These are phyloP conservation scores for Epichloe elymi DNA, from an alignment of 2,329 filamentous ascomycete genomes.

Conservation along the genomic window DNA sequence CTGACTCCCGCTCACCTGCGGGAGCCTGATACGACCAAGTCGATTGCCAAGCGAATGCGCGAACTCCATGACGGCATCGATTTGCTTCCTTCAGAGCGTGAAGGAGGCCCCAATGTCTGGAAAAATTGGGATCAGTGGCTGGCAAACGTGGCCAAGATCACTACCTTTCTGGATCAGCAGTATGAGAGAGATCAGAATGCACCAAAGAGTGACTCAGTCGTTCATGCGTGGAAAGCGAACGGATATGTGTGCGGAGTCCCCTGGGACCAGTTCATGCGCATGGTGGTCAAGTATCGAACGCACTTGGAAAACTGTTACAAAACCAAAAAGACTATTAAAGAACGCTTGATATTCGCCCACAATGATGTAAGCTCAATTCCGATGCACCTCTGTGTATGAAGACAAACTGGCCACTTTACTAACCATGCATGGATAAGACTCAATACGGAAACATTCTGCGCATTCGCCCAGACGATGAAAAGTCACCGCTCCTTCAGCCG, in stretches of 20 bases:
- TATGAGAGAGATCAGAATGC: slow-evolving; percentile 30
- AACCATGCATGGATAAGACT: slow-evolving; percentile 42
- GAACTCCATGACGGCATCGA: slow-evolving; percentile 93
- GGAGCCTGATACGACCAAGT: slow-evolving; percentile 68
- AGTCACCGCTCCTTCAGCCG: slow-evolving; percentile 77
- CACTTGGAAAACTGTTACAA: slow-evolving; percentile 65
- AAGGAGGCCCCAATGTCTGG: slow-evolving; percentile 72
- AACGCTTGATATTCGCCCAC: slow-evolving; percentile 83
- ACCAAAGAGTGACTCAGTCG: slow-evolving; percentile 13
- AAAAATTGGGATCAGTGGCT: slow-evolving; percentile 94
- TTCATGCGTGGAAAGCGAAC: slow-evolving; percentile 47
- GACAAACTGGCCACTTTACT: not conserved
- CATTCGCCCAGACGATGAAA: slow-evolving; percentile 49
- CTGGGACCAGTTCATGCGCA: slow-evolving; percentile 64
- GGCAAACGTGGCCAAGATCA: slow-evolving; percentile 46
- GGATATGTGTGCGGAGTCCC: slow-evolving; percentile 74
- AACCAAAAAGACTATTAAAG: slow-evolving; percentile 50
- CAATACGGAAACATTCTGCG: slow-evolving; percentile 98
- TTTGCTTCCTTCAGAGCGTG: slow-evolving; percentile 62
- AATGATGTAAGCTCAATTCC: slow-evolving; percentile 60
- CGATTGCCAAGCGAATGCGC: slow-evolving; percentile 95
- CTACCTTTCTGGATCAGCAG: slow-evolving; percentile 44
- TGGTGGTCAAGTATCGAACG: slow-evolving; percentile 63
- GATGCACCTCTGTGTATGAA: no score
- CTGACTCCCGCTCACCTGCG: slow-evolving; percentile 67